Conservation (phyloP, 176 grass and related monocot genomes). For the Avena insularis region DNA sequence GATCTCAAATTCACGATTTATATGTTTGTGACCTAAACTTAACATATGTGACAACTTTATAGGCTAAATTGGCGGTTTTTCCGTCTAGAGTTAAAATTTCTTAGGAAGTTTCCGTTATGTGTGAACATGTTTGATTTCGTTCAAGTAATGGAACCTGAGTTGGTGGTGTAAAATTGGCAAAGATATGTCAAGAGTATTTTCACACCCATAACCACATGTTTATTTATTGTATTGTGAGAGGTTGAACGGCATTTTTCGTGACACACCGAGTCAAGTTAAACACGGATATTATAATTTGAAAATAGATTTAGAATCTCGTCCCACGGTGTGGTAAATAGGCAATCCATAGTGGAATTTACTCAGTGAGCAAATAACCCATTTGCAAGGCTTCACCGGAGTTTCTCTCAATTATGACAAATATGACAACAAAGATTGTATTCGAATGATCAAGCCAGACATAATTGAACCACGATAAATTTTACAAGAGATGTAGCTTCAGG, state of each 20-base stretch:
- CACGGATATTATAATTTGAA: not conserved
- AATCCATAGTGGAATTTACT: not conserved
- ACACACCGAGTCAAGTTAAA: not conserved
- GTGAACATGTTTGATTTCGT: not conserved
- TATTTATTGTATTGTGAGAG: not conserved
- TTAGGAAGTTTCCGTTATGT: not conserved
- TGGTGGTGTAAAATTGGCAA: not conserved
- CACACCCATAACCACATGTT: not conserved
- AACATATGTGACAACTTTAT: too few relatives aligned
- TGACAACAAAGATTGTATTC: not conserved
- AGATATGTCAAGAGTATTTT: not conserved
- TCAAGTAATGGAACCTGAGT: too few relatives aligned
- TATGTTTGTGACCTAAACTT: too few relatives aligned
- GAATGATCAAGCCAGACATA: not conserved
- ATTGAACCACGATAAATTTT: not conserved
- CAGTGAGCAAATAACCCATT: not conserved
- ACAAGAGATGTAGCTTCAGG: not conserved
- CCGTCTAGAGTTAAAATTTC: too few relatives aligned
- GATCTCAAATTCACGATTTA: too few relatives aligned
- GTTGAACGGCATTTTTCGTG: not conserved
- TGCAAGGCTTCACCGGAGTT: not conserved
- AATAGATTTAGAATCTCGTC: not conserved
- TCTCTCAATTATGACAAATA: not conserved
- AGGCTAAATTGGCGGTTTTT: too few relatives aligned
- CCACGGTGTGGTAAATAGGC: too few relatives aligned